Evolutionary conservation across 805 yeast species (phyloP).

Genomic region (Vanderwaltozyma polyspora): DNA sequence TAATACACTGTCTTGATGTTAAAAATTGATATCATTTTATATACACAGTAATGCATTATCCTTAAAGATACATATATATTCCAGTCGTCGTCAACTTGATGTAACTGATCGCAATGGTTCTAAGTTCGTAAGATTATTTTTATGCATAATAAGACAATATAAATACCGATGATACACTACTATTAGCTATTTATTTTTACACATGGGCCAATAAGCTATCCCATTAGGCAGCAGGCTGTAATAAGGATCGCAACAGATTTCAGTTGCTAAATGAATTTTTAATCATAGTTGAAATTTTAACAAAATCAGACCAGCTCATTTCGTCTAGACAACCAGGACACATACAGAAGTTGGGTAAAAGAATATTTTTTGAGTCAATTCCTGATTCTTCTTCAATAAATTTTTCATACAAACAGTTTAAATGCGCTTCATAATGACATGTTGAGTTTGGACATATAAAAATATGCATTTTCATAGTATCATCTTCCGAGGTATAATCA

Average conservation of each 20-base stretch:
- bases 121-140: too few relatives aligned
- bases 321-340: conserved; percentile 22
- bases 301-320: background rate
- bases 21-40: too few relatives aligned
- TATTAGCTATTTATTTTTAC: background rate
- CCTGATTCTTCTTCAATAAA: conserved; percentile 11
- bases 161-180: background rate
- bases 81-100: too few relatives aligned
- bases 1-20: too few relatives aligned
- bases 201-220: too few relatives aligned
- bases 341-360: conserved; percentile 22
- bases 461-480: conserved; percentile 22
- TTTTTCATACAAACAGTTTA: conserved; percentile 29
- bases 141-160: background rate
- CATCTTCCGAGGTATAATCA: conserved; percentile 28
- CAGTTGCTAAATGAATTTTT: conserved; percentile 1
- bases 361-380: conserved; percentile 5
- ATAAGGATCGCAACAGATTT: too few relatives aligned
- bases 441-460: conserved; percentile 25
- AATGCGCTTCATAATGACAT: conserved; percentile 30
- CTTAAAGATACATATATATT: too few relatives aligned
- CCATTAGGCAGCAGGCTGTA: too few relatives aligned
- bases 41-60: too few relatives aligned
- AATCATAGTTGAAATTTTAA: background rate
- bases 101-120: too few relatives aligned